A percentile compares a stretch with the other conserved stretches of the same genome.
These are phyloP conservation scores for Piper longum DNA, from an alignment of 164 flowering plant species.

Conservation along the genomic window DNA sequence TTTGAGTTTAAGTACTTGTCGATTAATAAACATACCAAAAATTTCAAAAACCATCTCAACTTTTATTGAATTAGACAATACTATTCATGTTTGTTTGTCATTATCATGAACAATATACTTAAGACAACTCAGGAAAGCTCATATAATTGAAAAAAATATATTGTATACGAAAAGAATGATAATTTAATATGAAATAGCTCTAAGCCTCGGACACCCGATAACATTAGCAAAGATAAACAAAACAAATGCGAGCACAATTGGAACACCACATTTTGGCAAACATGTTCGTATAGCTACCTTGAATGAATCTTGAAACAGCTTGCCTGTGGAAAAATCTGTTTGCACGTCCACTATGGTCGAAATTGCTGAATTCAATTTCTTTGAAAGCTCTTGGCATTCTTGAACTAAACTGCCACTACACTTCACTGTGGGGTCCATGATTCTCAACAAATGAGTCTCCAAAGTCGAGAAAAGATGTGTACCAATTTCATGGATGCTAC, in stretches of 20 bases:
- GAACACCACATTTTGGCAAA: neutral
- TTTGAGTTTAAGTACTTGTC: neutral
- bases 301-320: neutral
- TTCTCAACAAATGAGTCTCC: constrained; percentile 38
- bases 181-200: neutral
- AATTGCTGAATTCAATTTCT: constrained; percentile 31
- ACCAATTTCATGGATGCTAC: constrained; percentile 52
- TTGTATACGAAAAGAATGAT: no score
- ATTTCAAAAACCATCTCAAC: neutral
- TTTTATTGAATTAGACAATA: no score
- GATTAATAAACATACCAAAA: neutral
- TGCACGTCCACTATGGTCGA: constrained; percentile 14
- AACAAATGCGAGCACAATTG: neutral
- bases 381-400: constrained; percentile 29
- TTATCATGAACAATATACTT: no score
- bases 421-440: constrained; percentile 15
- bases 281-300: neutral
- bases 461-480: constrained; percentile 45
- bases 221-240: neutral
- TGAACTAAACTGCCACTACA: constrained; percentile 19
- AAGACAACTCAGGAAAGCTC: no score
- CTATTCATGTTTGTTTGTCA: no score
- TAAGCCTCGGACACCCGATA: neutral
- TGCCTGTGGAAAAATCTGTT: neutral
- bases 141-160: no score